A percentile compares a stretch with the other conserved stretches of the same genome.
phyloP scores from a whole-genome alignment of 1,139 yeast genomes.

The Arxiozyma telluris region DNA sequence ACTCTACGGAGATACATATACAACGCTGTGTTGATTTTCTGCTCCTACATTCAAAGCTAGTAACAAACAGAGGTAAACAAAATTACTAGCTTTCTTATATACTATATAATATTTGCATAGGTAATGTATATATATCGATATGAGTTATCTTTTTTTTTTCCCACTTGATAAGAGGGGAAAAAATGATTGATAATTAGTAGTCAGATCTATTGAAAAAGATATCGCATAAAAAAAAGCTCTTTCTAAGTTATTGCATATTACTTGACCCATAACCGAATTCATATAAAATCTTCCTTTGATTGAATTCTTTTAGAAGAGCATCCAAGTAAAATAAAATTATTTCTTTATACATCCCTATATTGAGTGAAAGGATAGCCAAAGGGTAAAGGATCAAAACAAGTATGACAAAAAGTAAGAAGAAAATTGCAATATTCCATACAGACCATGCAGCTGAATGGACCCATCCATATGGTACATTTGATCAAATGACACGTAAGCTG shows the following conservation, averaged over 20 bases:
- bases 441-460: conserved; percentile 20
- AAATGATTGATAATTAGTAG: background rate
- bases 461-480: conserved; percentile 21
- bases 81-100: background rate
- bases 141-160: too few relatives aligned
- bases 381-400: background rate
- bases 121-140: too few relatives aligned
- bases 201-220: background rate
- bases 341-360: background rate
- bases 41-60: background rate
- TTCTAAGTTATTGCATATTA: too few relatives aligned
- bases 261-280: background rate
- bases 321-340: too few relatives aligned
- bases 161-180: background rate
- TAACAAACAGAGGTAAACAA: background rate
- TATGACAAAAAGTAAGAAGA: conserved; percentile 6
- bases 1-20: background rate
- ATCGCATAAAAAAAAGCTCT: background rate
- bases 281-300: too few relatives aligned
- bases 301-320: background rate
- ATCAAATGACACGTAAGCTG: conserved; percentile 18
- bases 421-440: conserved; percentile 25
- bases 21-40: background rate
- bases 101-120: background rate
- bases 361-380: background rate